These are phyloP conservation scores for Ilex aquifolium DNA, from an alignment of 257 asterid genomes.

Conservation along the genomic window DNA sequence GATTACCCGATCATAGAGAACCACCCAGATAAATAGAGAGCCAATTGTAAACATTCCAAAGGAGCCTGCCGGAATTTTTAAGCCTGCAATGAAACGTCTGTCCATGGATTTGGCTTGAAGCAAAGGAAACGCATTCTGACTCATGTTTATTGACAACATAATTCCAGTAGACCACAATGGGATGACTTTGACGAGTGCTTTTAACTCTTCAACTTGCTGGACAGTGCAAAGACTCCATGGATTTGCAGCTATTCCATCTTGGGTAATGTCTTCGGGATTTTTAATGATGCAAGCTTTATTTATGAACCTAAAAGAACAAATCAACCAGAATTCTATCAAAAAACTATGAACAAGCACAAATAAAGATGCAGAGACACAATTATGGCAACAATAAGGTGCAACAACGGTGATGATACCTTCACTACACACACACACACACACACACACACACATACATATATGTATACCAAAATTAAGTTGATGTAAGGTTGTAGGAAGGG, in stretches of 20 bases:
- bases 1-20: constrained; percentile 48
- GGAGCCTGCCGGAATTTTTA: constrained; percentile 67
- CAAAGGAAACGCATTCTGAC: constrained; percentile 47
- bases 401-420: too few species aligned
- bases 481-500: too few species aligned
- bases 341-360: too few species aligned
- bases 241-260: constrained; percentile 26
- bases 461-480: too few species aligned
- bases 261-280: constrained; percentile 32
- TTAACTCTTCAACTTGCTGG: constrained; percentile 62
- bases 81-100: constrained; percentile 39
- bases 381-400: too few species aligned
- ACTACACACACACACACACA: too few species aligned
- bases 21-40: constrained; percentile 40
- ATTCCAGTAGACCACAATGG: constrained; percentile 76
- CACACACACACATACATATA: too few species aligned
- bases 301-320: constrained; percentile 35
- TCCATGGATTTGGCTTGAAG: constrained; percentile 65
- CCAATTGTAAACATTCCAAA: constrained; percentile 41
- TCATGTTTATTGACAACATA: constrained; percentile 44
- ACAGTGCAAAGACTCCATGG: constrained; percentile 54
- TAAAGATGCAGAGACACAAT: too few species aligned
- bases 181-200: constrained; percentile 46
- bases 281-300: constrained; percentile 65
- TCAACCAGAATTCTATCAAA: not conserved